Evolutionary conservation across 345 rosid genomes (phyloP).

Genomic region (Salix dunnii): DNA sequence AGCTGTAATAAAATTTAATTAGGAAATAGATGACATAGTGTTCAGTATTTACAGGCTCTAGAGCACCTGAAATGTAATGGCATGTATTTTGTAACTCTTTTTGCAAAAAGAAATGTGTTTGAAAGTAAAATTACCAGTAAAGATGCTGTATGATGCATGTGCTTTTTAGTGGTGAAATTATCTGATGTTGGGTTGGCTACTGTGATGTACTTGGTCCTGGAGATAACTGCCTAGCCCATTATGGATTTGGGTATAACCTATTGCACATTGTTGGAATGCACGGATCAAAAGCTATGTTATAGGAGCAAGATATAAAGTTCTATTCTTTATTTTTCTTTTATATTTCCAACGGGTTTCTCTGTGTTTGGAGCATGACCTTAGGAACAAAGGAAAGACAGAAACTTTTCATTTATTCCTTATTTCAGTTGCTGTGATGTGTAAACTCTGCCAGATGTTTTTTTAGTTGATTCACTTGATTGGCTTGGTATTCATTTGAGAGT

Average conservation of each 20-base stretch:
- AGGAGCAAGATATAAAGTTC: background rate
- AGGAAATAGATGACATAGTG: background rate
- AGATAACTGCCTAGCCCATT: background rate
- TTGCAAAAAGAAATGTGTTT: background rate
- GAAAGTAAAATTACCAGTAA: background rate
- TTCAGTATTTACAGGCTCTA: background rate
- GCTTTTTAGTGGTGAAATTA: background rate
- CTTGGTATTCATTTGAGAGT: background rate
- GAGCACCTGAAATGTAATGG: background rate
- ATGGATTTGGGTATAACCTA: background rate
- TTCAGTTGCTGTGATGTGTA: background rate
- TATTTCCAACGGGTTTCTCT: background rate
- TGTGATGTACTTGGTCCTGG: background rate
- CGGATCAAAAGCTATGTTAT: background rate
- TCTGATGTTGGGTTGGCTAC: background rate
- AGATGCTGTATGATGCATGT: background rate
- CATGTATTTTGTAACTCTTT: background rate
- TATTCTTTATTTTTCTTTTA: background rate
- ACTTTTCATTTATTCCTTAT: background rate
- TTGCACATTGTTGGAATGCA: background rate
- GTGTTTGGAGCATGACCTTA: background rate
- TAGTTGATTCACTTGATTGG: background rate
- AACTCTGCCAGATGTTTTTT: background rate
- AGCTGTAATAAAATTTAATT: background rate
- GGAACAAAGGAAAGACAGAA: background rate